A percentile compares a stretch with the other conserved stretches of the same genome.
Evolutionary conservation across 2,329 filamentous ascomycete genomes (phyloP).

Genomic region (Madurella mycetomatis): DNA sequence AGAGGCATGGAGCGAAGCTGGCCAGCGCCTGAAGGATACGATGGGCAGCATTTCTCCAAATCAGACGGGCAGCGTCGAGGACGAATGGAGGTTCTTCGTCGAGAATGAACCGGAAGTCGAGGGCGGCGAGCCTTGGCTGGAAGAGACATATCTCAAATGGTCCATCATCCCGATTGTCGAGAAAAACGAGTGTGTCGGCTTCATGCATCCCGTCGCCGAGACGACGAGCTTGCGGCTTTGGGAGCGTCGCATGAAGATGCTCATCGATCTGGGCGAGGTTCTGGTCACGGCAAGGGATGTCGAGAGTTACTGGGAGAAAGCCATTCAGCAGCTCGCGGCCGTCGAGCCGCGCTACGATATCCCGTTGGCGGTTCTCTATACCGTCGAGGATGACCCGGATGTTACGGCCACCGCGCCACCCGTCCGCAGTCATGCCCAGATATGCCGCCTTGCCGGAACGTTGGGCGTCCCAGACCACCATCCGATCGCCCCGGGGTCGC

Average conservation of each 20-base stretch:
- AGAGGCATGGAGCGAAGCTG: conserved; percentile 55
- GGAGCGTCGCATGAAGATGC: conserved; percentile 47
- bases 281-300: conserved; percentile 41
- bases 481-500: conserved; percentile 35
- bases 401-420: conserved; percentile 22
- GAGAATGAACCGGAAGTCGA: conserved; percentile 34
- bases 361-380: conserved; percentile 49
- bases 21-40: conserved; percentile 34
- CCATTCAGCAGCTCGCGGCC: conserved; percentile 40
- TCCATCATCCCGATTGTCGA: conserved; percentile 45
- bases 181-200: conserved; percentile 40
- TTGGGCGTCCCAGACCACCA: conserved; percentile 44
- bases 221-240: conserved; percentile 45
- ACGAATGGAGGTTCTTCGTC: conserved; percentile 45
- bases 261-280: conserved; percentile 44
- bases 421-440: conserved; percentile 30
- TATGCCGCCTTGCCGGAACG: conserved; percentile 42
- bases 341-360: conserved; percentile 46
- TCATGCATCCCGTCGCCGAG: conserved; percentile 45
- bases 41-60: conserved; percentile 35
- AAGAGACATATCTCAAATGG: conserved; percentile 47
- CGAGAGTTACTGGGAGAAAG: conserved; percentile 45
- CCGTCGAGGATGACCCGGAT: conserved; percentile 39
- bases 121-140: conserved; percentile 29
- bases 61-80: conserved; percentile 35